A percentile compares a stretch with the other conserved stretches of the same genome.
Conservation (phyloP, 495 filamentous ascomycete species). For the Hypoxylon trugodes region DNA sequence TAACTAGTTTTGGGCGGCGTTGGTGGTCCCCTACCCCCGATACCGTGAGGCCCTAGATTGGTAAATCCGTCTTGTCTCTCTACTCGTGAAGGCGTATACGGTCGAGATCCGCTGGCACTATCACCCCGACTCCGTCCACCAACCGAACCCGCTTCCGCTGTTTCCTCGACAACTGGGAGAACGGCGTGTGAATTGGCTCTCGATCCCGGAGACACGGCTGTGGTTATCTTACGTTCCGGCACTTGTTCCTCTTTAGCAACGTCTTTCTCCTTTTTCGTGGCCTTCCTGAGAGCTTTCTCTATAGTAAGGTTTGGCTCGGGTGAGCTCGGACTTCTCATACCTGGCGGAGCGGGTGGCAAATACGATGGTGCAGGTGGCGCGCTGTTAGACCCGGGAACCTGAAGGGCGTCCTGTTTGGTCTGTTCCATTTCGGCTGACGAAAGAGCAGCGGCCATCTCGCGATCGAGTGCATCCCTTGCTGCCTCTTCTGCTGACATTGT, state of each 20-base stretch:
- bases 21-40: constrained; percentile 47
- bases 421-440: constrained; percentile 49
- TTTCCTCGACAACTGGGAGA: constrained; percentile 93
- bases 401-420: constrained; percentile 17
- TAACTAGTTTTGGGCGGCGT: constrained; percentile 55
- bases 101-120: constrained; percentile 55
- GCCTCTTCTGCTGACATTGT: constrained; percentile 90
- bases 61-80: constrained; percentile 56
- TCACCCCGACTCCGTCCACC: constrained; percentile 57
- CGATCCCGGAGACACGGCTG: constrained; percentile 52
- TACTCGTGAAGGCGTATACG: constrained; percentile 52
- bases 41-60: constrained; percentile 50
- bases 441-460: constrained; percentile 53
- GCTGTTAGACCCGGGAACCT: constrained; percentile 14
- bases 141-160: constrained; percentile 79
- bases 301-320: constrained; percentile 48
- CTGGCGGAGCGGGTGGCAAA: constrained; percentile 54
- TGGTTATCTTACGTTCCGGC: constrained; percentile 58
- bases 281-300: constrained; percentile 47
- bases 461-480: constrained; percentile 65
- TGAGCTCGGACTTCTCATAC: constrained; percentile 55
- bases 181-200: constrained; percentile 65
- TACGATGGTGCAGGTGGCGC: constrained; percentile 54
- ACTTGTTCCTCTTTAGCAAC: constrained; percentile 59
- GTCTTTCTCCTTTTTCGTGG: constrained; percentile 44